phyloP scores from a whole-genome alignment of 148 eudicot genomes.

The Cornus kousa region DNA sequence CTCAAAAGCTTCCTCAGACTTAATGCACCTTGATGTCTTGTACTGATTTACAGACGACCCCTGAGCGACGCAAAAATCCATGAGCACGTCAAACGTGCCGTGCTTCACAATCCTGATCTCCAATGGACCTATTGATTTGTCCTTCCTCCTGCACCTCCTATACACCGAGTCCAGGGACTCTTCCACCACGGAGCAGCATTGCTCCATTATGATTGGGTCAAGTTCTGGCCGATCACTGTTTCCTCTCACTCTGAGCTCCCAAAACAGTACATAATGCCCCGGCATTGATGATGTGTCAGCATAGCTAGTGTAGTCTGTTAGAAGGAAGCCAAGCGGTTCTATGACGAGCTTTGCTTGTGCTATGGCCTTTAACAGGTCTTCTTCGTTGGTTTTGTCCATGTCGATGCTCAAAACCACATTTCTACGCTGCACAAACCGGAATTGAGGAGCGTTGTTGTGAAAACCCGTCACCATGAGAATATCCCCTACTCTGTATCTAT shows the following conservation, averaged over 20 bases:
- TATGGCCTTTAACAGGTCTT: constrained; percentile 18
- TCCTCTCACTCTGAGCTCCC: constrained; percentile 21
- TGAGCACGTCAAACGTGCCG: constrained; percentile 22
- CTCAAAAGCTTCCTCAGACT: no score
- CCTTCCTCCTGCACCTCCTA: constrained; percentile 16
- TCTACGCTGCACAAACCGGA: constrained; percentile 15
- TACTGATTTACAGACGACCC: constrained; percentile 26
- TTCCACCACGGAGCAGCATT: constrained; percentile 19
- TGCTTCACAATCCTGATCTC: constrained; percentile 20
- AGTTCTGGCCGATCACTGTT: no score
- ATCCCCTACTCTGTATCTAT: constrained; percentile 21
- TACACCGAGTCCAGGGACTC: constrained; percentile 20
- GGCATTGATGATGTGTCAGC: constrained; percentile 20
- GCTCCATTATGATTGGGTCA: background rate
- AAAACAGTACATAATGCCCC: constrained; percentile 19
- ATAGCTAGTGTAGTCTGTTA: constrained; percentile 24
- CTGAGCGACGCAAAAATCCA: constrained; percentile 20
- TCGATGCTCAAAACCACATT: constrained; percentile 22
- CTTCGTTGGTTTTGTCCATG: constrained; percentile 24
- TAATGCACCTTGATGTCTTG: constrained; percentile 23
- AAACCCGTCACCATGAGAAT: constrained; percentile 23
- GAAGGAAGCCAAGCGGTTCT: background rate
- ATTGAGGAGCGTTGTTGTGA: constrained; percentile 24
- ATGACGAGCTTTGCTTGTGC: constrained; percentile 5
- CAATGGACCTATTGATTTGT: constrained; percentile 21